Evolutionary conservation across 345 rosid genomes (phyloP), one percentile per base, ranked within the genome.

Genomic region (Citrus glauca): DNA sequence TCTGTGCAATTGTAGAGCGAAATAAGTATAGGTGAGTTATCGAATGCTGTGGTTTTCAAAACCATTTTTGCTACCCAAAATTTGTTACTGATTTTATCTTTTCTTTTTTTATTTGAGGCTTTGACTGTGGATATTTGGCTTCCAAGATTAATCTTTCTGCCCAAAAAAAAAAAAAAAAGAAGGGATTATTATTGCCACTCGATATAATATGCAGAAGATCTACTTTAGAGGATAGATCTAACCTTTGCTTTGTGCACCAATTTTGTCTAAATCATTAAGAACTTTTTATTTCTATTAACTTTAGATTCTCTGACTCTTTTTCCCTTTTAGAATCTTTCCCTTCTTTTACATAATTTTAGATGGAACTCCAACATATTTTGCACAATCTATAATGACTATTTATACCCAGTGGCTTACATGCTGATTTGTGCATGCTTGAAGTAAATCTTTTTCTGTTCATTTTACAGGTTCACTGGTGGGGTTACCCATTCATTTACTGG

Each of bases 401-500:
- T 65, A 32, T 27, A 11, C 22, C 45, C 33, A n/a, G 27, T 62
- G 69, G 69, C 42, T 28, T 28, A 9, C 22, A 19, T 45, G 19
- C 25, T 69, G 61, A 62, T 17, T 72, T 32, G 48, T 75, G 61
- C 19, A 38, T 73, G n/a, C 50, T 55, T 72, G 10, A 8, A 17
- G 1, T 72, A 16, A 66, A 16, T 33, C 59, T 11, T 35, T 69
- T 32, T 71, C 25, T 59, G 71, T 40, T 71, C 65, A 59, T 79
- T 68, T 57, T 45, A n/a, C 83, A 96, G 99, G 83, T 94, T 96
- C 82, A 78, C 71, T 56, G 97, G 85, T 76, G 98, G 95, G 68
- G 98, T 94, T 73, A 81, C 95, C 66, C 99, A 94, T 92, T 96
- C 99, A 24, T 94, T 96, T 83, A 94, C 99, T 5, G 98, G 90